Base-by-base conservation (phyloP, 1,284 basidiomycete genomes). In the Trichosporon sp. region DNA sequence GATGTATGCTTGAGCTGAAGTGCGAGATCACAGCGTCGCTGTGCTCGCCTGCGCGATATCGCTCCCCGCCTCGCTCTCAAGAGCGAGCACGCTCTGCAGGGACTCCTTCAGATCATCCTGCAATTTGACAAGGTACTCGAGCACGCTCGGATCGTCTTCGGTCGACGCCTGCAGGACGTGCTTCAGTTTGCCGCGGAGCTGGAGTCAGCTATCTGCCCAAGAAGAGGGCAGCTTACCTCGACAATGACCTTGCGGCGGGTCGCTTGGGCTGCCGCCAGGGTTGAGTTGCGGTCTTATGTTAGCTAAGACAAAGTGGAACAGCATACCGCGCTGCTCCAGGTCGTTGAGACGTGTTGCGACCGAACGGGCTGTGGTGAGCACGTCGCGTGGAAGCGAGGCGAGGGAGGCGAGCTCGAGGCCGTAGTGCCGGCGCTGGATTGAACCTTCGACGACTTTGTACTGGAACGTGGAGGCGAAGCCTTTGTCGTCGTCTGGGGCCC, bases 331-430 rank as follows among this genome's bases (percentile, higher is more conserved):
- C 1, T 87, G 85, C 69, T 93, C 89, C 14, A 91, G 80, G 19
- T 87, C 87, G 2, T 87, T 85, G 6, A 96, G 87, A 19, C 85
- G 85, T 11, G 84, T 84, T 0, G 93, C 88, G 0, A 93, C 88
- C 69, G 88, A 85, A 70, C 84, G 87, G 5, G 88, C 90, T 78
- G 90, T 89, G 1, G 77, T 74, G 64, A 93, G 79, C 6, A 94
- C 88, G 63, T 91, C 87, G 0, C 81, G 75, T 0, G 94, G 94
- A 0, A 97, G 85, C 78, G 94, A 91, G 0, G 92, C 93, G 1
- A 95, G 87, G 64, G 89, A 88, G 14, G 94, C 93, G 31, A 96
- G 87, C 75, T 95, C 91, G 10, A 97, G 85, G 1, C 94, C 85
- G 72, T 85, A 85, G 70, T 85, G 84, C 4, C 78, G 71, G 0